These are phyloP conservation scores for Primulina huaijiensis DNA, from an alignment of 257 asterid genomes.

Conservation along the genomic window DNA sequence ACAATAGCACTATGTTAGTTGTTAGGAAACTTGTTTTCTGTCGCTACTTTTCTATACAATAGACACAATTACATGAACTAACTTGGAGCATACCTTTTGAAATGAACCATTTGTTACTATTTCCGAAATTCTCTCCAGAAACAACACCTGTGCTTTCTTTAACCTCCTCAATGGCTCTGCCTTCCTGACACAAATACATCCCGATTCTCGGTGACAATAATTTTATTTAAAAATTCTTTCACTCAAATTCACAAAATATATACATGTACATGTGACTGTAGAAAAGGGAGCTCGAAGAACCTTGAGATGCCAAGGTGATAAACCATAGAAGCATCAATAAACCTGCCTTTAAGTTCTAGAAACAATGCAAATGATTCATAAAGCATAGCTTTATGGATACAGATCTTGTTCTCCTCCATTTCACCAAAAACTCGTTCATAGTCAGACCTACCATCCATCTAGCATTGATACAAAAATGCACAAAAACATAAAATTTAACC, in stretches of 20 bases:
- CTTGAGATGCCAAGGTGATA: slow-evolving; percentile 90
- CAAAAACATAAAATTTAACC: not conserved
- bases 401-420: slow-evolving; percentile 62
- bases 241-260: not conserved
- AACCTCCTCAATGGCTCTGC: slow-evolving; percentile 83
- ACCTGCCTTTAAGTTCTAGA: slow-evolving; percentile 76
- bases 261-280: not conserved
- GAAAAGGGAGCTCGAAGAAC: slow-evolving; percentile 32
- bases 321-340: slow-evolving; percentile 64
- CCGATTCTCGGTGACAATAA: slow-evolving; percentile 8
- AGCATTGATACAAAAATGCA: slow-evolving; percentile 23
- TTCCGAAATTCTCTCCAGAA: slow-evolving; percentile 92
- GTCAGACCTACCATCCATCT: slow-evolving; percentile 81
- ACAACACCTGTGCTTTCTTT: slow-evolving; percentile 87
- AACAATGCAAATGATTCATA: slow-evolving; percentile 73
- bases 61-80: slow-evolving; percentile 3
- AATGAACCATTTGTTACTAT: slow-evolving; percentile 46
- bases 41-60: slow-evolving; percentile 10
- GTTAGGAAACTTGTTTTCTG: slow-evolving; percentile 3
- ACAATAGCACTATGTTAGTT: not conserved
- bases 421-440: slow-evolving; percentile 62
- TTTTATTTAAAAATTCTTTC: not conserved
- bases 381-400: slow-evolving; percentile 53
- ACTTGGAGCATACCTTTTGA: slow-evolving; percentile 55
- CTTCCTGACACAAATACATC: slow-evolving; percentile 42